Conservation (phyloP, 176 grass and related monocot genomes). For the Oryza officinalis region DNA sequence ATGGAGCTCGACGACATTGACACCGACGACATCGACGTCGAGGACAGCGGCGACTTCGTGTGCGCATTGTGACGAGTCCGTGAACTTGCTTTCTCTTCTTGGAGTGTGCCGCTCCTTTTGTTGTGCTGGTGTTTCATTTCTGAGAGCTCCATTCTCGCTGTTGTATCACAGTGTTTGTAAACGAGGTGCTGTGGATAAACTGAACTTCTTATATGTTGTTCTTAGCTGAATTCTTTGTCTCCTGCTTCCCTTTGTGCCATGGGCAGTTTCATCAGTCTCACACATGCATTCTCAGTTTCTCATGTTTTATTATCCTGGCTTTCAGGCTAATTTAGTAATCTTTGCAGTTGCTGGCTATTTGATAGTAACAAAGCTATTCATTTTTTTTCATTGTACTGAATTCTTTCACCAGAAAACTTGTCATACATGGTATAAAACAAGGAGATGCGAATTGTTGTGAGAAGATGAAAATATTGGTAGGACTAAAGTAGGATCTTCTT, state of each 20-base stretch:
- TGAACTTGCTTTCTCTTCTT: background rate
- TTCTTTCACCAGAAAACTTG: background rate
- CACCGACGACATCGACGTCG: constrained; percentile 61
- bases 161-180: constrained; percentile 38
- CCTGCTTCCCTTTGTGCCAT: background rate
- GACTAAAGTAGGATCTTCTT: background rate
- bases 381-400: background rate
- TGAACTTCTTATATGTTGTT: constrained; percentile 11
- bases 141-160: constrained; percentile 13
- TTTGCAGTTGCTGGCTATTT: background rate
- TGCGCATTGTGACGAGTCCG: constrained; percentile 46
- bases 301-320: background rate
- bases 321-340: background rate
- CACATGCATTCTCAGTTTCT: background rate
- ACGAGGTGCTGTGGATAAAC: constrained; percentile 46
- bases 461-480: background rate
- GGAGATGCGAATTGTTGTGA: background rate
- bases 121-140: background rate
- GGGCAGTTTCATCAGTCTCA: background rate
- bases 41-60: constrained; percentile 79
- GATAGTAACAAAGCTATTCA: background rate
- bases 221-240: constrained; percentile 22
- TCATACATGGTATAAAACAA: too few species aligned
- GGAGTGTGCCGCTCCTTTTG: constrained; percentile 10
- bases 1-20: constrained; percentile 88